Base-by-base conservation (phyloP, 169 alveolate species). In the Plasmodium gaboni region DNA sequence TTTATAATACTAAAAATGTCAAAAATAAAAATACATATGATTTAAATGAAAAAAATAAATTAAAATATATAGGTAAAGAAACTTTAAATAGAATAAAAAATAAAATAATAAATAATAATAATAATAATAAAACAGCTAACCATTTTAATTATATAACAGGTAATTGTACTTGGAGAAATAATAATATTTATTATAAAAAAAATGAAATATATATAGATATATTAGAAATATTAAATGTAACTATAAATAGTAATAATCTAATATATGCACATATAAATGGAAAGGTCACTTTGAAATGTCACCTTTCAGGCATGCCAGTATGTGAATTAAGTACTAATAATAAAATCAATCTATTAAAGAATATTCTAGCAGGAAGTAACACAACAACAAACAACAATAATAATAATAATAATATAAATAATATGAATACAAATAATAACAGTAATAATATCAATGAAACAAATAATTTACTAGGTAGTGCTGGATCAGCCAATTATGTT, bases 1-100 rank as follows among this genome's bases (percentile, higher is more conserved):
- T 17, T 15, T 51, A 76, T 22, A 76, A 76, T 50, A 28, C 38
- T 0, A 76, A 64, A 50, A 26, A 38, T 59, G 15, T n/a, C 2
- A 2, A 64, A 46, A 76, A 76, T 22, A 76, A 76, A 48, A 15
- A 42, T 48, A 76, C 70, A 26, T 76, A 63, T 42, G 89, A 76
- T 13, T 50, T 76, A 42, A 76, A 51, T 51, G 89, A 76, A 64
- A 76, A 63, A 64, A 76, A 76, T 42, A 76, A 76, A 76, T 57
- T 76, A 65, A 76, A 76, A 63, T 64, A 76, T 59, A 76, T 76
- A 76, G 89, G 89, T 10, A 76, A 76, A 57, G 89, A 76, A 76
- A 65, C 89, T 22, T 65, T 76, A 44, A 76, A 76, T 68, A 51
- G 89, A 63, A 76, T 76, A 59, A 76, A 76, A 76, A 76, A 76